Evolutionary conservation across 352 stramenopile genomes (phyloP), one percentile per base, ranked within the genome.

Genomic region (Achlya hypogyna): DNA sequence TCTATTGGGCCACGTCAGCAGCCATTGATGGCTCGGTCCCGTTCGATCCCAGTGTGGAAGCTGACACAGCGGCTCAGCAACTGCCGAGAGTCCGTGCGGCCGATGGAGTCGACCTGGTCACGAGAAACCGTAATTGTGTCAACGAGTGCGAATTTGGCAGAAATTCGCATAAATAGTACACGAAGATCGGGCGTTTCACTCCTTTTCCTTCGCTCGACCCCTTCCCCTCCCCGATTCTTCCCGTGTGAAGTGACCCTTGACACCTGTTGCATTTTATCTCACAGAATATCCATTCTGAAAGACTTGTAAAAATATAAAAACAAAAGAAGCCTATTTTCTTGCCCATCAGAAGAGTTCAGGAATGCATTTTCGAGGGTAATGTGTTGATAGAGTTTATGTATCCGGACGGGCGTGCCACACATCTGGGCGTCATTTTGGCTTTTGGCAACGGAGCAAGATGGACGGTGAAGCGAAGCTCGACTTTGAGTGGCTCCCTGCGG

Each of bases 401-500:
- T 56, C 31, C 25, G 25, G 49, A 56, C 25, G 49, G 14, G 10
- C 25, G 18, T n/a, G n/a, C 42, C n/a, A 67, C 59, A 60, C 28
- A 28, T 10, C 25, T 25, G 18, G 18, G 28, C 51, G 60, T 58
- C 60, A 67, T 58, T 67, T 56, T 67, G 51, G 60, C 38, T 51
- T 67, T 67, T 42, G 38, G n/a, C 22, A 56, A 2, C 42, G n/a
- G 27, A 47, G 10, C 16, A 49, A 32, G 10, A 67, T 67, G 60
- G 60, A 59, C 51, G 60, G 42, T n/a, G 60, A 67, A 58, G 29
- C 60, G 23, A 81, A 72, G 71, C 71, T 75, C 16, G 79, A 92
- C 69, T 98, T 98, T 76, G 78, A 89, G 62, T 99, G 96, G 96
- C 82, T 99, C 69, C 95, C 95, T 4, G 76, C 88, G 58, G 96